Conservation (phyloP, 352 stramenopile species). For the Phytopythium ostracodes region DNA sequence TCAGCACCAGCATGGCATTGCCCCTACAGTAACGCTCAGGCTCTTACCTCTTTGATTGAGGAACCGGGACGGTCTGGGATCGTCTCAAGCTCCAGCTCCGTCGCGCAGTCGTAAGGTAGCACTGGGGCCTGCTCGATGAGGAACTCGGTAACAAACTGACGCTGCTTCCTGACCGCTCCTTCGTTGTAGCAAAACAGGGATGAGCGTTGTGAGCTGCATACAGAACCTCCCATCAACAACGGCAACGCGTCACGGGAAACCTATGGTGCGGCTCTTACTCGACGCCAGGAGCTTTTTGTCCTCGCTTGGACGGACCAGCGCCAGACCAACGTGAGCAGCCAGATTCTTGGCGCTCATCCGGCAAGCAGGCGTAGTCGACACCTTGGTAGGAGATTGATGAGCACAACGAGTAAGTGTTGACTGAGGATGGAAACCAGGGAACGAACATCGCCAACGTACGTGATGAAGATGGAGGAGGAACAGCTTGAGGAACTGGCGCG, state of each 20-base stretch:
- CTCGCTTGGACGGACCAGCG: constrained; percentile 38
- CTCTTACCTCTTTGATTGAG: not conserved
- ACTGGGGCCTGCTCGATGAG: constrained; percentile 43
- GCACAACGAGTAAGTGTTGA: too few species aligned
- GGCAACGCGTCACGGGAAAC: too few species aligned
- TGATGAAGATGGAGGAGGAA: constrained; percentile 45
- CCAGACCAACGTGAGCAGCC: constrained; percentile 31
- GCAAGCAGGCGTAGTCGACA: constrained; percentile 33
- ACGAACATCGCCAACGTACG: constrained; percentile 22
- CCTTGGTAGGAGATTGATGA: constrained; percentile 10
- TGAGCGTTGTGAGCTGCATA: too few species aligned
- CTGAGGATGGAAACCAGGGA: too few species aligned
- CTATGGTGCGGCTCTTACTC: constrained; percentile 31
- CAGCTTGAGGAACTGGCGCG: constrained; percentile 41
- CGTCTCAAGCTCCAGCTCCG: constrained; percentile 27
- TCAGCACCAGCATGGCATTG: not conserved
- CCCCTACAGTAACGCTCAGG: too few species aligned
- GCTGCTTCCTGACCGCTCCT: constrained; percentile 19
- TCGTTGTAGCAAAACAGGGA: not conserved
- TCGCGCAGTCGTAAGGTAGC: constrained; percentile 39
- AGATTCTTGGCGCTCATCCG: constrained; percentile 39
- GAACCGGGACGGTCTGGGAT: constrained; percentile 14
- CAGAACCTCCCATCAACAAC: too few species aligned
- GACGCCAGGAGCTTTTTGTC: constrained; percentile 15
- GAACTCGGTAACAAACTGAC: constrained; percentile 37